phyloP scores from a whole-genome alignment of 2,329 filamentous ascomycete genomes.

The Didymellaceae sp. region DNA sequence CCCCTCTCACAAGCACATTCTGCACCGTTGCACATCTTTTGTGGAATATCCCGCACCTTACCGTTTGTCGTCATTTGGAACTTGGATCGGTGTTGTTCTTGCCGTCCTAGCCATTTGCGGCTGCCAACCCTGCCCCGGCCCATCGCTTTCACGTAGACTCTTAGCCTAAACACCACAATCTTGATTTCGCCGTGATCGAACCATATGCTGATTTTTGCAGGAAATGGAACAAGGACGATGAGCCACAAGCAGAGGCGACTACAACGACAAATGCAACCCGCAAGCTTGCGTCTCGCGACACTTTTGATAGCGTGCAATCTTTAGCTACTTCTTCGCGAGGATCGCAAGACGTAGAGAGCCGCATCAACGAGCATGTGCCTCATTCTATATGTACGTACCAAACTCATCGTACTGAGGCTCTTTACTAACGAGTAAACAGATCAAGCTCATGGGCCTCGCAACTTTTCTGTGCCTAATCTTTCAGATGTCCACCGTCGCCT shows the following conservation, averaged over 20 bases:
- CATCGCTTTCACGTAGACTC: conserved; percentile 19
- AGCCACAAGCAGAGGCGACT: conserved; percentile 34
- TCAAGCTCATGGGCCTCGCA: conserved; percentile 55
- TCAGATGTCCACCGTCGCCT: conserved; percentile 55
- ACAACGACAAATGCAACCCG: conserved; percentile 38
- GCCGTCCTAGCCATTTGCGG: conserved; percentile 29
- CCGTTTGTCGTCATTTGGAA: conserved; percentile 34
- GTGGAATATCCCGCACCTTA: conserved; percentile 3
- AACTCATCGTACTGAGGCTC: neutral
- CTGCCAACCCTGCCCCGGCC: conserved; percentile 21
- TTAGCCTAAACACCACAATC: conserved; percentile 11
- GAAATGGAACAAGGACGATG: conserved; percentile 54
- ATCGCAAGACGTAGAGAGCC: conserved; percentile 56
- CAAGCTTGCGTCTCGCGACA: conserved; percentile 49
- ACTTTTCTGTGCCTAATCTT: conserved; percentile 45
- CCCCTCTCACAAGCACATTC: conserved; percentile 19
- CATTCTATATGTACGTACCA: conserved; percentile 66
- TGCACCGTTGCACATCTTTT: neutral
- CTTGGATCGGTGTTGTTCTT: conserved; percentile 21
- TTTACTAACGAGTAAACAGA: conserved; percentile 44
- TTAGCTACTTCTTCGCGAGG: conserved; percentile 37
- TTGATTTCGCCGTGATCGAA: conserved; percentile 15
- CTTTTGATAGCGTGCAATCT: conserved; percentile 44
- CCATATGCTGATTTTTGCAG: conserved; percentile 39
- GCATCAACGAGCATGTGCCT: conserved; percentile 65